Base-by-base conservation (phyloP, 176 grass and related monocot genomes). In the Olyra latifolia region DNA sequence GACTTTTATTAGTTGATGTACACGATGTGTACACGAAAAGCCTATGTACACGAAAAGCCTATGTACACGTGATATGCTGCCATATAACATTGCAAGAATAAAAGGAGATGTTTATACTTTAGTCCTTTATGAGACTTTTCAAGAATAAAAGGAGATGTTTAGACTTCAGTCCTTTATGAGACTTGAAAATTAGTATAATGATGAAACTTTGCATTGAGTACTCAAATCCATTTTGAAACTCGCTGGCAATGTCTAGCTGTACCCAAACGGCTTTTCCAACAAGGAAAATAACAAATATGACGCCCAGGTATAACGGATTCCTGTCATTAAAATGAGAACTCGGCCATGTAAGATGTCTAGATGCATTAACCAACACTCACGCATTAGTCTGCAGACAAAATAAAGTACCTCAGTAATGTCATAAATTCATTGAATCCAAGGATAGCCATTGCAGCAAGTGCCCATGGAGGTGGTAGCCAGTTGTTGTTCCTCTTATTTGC, bases 391-490 rank as follows among this genome's bases (percentile, higher is more conserved):
- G 43, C 19, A 65, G 16, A 61, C 32, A 77, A 47, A n/a, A 47
- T 24, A 76, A 62, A 58, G 80, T 86, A 99, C 97, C 88, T 95
- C 82, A 99, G 72, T 73, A 99, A 88, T 64, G 90, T 89, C 97
- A 99, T 99, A 47, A 99, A 93, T 81, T 99, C 97, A 12, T 99
- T 99, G 87, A 99, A 99, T 52, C 96, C 96, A 81, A 99, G 89
- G 25, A 99, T 66, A 50, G 77, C 70, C 78, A 99, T 95, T 64
- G 96, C 96, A 46, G 86, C 96, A 65, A 99, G 91, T 41, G 96
- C 96, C 96, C 96, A 99, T 69, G 96, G 96, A 89, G 93, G 96
- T 69, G 96, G 96, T 39, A 99, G 32, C 92, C 91, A 89, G 83
- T 91, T 99, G 82, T 99, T 99, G 79, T 99, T 99, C 64, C 86